A percentile compares a stretch with the other conserved stretches of the same genome.
phyloP scores from a whole-genome alignment of 306 rosid genomes.

The Fagus sylvatica region DNA sequence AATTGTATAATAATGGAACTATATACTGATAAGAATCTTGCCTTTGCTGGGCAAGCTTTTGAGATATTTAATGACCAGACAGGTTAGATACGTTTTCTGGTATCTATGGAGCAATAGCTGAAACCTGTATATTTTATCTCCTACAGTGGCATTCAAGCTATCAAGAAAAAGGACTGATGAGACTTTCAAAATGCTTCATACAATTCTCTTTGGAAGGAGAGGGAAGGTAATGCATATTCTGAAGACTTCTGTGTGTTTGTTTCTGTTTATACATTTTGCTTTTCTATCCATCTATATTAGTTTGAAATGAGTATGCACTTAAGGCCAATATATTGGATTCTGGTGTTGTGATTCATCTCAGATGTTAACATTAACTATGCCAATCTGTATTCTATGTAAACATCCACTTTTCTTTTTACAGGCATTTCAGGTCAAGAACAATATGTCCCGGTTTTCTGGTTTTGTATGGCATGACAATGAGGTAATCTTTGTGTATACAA shows the following conservation, averaged over 20 bases:
- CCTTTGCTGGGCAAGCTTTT: neutral
- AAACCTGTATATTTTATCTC: constrained; percentile 23
- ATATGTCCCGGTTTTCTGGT: constrained; percentile 93
- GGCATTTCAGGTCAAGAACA: constrained; percentile 85
- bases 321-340: neutral
- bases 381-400: constrained; percentile 23
- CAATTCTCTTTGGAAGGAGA: constrained; percentile 92
- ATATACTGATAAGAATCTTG: neutral
- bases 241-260: constrained; percentile 7
- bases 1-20: neutral
- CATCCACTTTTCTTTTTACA: constrained; percentile 39
- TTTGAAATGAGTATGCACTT: constrained; percentile 2
- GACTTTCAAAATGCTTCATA: constrained; percentile 77
- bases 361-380: neutral
- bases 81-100: constrained; percentile 8
- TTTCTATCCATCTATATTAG: constrained; percentile 1
- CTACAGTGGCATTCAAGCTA: constrained; percentile 80
- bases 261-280: constrained; percentile 8
- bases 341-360: neutral
- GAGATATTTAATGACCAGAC: neutral
- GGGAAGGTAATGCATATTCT: constrained; percentile 69
- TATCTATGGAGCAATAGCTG: constrained; percentile 20
- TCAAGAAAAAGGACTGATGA: constrained; percentile 88
- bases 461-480: constrained; percentile 91
- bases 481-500: constrained; percentile 39